Base-by-base conservation (phyloP, 2,329 filamentous ascomycete genomes). In the Cladosporium sp. region DNA sequence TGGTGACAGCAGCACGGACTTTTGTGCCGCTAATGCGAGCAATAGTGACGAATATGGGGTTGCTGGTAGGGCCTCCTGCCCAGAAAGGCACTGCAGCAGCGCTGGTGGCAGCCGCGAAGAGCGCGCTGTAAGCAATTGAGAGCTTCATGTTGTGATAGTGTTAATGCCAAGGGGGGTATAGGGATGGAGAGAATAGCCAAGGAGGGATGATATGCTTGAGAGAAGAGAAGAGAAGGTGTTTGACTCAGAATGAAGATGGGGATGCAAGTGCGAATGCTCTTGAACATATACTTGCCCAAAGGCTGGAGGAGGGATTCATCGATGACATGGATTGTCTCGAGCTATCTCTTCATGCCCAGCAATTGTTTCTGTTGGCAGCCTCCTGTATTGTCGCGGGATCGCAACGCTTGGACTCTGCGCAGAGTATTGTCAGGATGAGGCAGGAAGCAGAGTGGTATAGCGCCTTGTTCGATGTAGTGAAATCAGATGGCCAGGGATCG, bases 1-100 rank as follows among this genome's bases (percentile, higher is more conserved):
- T 62, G 48, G 57, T 60, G 13, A 62, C 47, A 19, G 51, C 47
- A 7, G 55, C 57, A 35, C 57, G 59, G 38, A 62, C 58, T 45
- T 53, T 56, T 43, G 54, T 59, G 51, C 58, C 55, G 38, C 47
- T 53, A 7, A 57, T 35, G 13, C 51, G 49, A 7, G 57, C 52
- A n/a, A 62, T 18, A 12, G 45, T 48, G 36, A 52, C 29, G 51
- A 53, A 47, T 57, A 55, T 30, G 50, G 53, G 35, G 56, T 52
- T 13, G 58, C 51, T 16, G 53, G 47, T 20, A 46, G 36, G 36
- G 7, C 35, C 56, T 11, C 56, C 43, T 46, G 56, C 57, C 16
- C 46, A 55, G 27, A 59, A 43, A 27, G 57, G 50, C 43, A 61
- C 49, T 11, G 54, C 59, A 16, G 51, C 45, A 13, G 48, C 49